Evolutionary conservation across 352 stramenopile genomes (phyloP).

Genomic region (Pythium folliculosum): DNA sequence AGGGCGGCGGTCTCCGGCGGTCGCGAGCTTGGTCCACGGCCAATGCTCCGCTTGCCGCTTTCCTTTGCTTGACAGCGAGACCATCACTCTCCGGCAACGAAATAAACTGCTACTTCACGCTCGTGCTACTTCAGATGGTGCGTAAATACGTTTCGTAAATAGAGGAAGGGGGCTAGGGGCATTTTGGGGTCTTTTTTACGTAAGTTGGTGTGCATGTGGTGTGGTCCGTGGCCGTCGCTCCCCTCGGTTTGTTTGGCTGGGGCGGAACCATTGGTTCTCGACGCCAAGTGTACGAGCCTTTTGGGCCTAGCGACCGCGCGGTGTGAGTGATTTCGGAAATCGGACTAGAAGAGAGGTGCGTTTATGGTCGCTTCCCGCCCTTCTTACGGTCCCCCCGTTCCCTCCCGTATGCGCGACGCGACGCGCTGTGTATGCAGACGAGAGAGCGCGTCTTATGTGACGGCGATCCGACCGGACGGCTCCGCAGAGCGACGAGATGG

Average conservation of each 20-base stretch:
- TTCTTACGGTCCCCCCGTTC: background rate
- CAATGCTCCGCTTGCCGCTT: background rate
- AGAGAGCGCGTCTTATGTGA: no score
- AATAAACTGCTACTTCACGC: background rate
- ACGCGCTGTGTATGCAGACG: background rate
- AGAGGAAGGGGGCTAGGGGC: background rate
- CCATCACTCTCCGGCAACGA: background rate
- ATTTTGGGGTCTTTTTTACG: background rate
- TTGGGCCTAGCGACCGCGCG: no score
- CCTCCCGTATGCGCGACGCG: background rate
- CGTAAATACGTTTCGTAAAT: background rate
- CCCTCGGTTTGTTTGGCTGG: background rate
- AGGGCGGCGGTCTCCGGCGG: no score
- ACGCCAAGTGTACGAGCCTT: slow-evolving; percentile 25
- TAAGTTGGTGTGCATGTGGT: background rate
- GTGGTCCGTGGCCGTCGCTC: slow-evolving; percentile 5
- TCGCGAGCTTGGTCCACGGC: no score
- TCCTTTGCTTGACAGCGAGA: background rate
- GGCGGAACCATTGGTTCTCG: slow-evolving; percentile 39
- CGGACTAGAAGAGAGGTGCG: slow-evolving; percentile 87
- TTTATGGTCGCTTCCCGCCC: slow-evolving; percentile 11
- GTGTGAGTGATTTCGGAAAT: slow-evolving; percentile 75
- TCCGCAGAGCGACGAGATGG: no score
- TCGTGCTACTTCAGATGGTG: background rate
- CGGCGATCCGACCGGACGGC: no score